phyloP scores from a whole-genome alignment of 1,139 yeast genomes.

The Meyerozyma sp. region DNA sequence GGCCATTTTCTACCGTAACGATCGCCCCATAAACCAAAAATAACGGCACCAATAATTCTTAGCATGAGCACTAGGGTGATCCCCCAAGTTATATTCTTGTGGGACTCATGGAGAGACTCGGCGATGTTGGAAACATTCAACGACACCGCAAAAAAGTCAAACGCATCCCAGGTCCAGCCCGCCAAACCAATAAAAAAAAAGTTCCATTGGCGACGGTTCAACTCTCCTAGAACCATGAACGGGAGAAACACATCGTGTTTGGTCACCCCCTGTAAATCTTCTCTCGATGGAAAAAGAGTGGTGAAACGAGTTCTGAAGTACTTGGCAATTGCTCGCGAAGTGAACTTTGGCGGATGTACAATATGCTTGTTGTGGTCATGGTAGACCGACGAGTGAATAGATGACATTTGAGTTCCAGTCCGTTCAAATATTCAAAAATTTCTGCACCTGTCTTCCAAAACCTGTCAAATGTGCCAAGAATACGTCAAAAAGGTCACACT shows the following conservation, averaged over 20 bases:
- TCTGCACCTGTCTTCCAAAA: background rate
- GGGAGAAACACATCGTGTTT: slow-evolving; percentile 31
- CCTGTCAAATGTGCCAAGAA: background rate
- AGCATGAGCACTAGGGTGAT: slow-evolving; percentile 42
- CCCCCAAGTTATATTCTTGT: slow-evolving; percentile 36
- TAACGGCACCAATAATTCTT: slow-evolving; percentile 37
- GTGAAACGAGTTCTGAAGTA: slow-evolving; percentile 27
- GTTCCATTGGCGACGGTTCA: slow-evolving; percentile 31
- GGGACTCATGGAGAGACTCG: slow-evolving; percentile 18
- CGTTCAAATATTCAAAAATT: too few species aligned
- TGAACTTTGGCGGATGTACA: slow-evolving; percentile 28
- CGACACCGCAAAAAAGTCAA: slow-evolving; percentile 36
- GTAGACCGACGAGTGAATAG: slow-evolving; percentile 8
- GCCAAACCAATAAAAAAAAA: slow-evolving; percentile 28
- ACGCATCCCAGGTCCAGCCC: slow-evolving; percentile 44
- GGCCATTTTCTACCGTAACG: slow-evolving; percentile 36
- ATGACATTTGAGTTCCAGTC: background rate
- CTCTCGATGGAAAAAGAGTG: slow-evolving; percentile 26
- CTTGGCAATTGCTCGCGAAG: slow-evolving; percentile 17
- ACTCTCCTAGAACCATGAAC: slow-evolving; percentile 23
- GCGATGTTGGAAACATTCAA: slow-evolving; percentile 30
- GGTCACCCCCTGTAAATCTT: slow-evolving; percentile 22
- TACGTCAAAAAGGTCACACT: background rate
- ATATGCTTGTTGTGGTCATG: slow-evolving; percentile 27
- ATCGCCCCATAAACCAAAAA: slow-evolving; percentile 36